phyloP scores from a whole-genome alignment of 2,329 filamentous ascomycete genomes.

The Thermomyces lanuginosus region DNA sequence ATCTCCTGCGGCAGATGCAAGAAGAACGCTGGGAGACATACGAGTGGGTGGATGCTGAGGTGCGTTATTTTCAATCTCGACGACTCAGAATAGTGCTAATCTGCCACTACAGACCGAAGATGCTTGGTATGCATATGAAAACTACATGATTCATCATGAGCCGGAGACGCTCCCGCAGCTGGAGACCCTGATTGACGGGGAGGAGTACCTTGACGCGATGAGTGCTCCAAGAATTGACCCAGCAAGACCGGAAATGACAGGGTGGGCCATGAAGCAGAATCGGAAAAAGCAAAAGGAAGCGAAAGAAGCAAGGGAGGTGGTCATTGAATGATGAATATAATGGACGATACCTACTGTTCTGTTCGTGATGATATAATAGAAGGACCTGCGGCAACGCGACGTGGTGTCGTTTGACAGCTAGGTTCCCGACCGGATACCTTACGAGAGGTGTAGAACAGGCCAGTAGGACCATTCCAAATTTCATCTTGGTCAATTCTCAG shows the following conservation, averaged over 20 bases:
- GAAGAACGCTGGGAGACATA: constrained; percentile 67
- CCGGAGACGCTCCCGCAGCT: constrained; percentile 32
- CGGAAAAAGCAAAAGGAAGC: constrained; percentile 17
- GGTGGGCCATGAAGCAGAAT: constrained; percentile 30
- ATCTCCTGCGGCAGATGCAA: constrained; percentile 62
- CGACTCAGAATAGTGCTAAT: constrained; percentile 4
- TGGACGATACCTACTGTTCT: too few species aligned
- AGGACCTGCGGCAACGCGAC: too few species aligned
- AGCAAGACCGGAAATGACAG: constrained; percentile 26
- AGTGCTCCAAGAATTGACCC: constrained; percentile 38
- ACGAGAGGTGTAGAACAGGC: too few species aligned
- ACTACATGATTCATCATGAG: constrained; percentile 47
- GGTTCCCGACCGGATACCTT: too few species aligned
- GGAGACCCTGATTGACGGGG: constrained; percentile 38
- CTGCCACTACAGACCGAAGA: constrained; percentile 35
- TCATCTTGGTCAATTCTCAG: too few species aligned
- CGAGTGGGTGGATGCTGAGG: constrained; percentile 68
- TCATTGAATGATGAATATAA: constrained; percentile 6
- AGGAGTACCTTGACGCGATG: constrained; percentile 47
- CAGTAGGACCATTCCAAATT: too few species aligned
- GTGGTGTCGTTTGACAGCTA: too few species aligned
- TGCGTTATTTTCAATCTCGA: constrained; percentile 8
- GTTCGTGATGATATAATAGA: too few species aligned
- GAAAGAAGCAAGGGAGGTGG: constrained; percentile 7
- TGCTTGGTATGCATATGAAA: constrained; percentile 60